phyloP scores from a whole-genome alignment of 2,329 filamentous ascomycete species.

The Orbilia blumenaviensis region DNA sequence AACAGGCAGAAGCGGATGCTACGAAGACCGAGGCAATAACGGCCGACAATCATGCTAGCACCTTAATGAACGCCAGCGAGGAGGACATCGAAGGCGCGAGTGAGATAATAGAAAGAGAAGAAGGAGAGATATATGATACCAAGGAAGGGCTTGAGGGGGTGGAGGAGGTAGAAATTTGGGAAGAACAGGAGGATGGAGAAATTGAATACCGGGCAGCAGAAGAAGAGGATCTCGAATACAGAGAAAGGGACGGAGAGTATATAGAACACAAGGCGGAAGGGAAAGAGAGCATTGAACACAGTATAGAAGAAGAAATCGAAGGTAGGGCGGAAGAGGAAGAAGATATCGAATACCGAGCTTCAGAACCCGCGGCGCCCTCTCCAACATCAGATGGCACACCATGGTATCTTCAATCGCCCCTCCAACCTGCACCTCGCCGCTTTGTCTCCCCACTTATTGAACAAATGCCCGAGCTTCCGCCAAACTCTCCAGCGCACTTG shows the following conservation, averaged over 20 bases:
- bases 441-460: conserved; percentile 64
- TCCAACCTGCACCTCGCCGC: conserved; percentile 65
- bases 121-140: neutral
- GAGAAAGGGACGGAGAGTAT: neutral
- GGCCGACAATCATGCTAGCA: neutral
- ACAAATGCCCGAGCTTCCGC: conserved; percentile 64
- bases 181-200: conserved; percentile 30
- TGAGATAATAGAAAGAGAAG: neutral
- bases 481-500: conserved; percentile 75
- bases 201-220: conserved; percentile 43
- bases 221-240: neutral
- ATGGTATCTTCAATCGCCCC: conserved; percentile 81
- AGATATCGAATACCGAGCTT: conserved; percentile 47
- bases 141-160: neutral
- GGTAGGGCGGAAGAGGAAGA: conserved; percentile 26
- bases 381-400: conserved; percentile 64
- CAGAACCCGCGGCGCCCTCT: conserved; percentile 26
- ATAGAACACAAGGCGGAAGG: neutral
- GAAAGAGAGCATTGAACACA: neutral
- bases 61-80: neutral
- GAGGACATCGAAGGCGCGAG: neutral
- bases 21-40: neutral
- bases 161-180: neutral
- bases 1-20: neutral
- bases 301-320: neutral